Evolutionary conservation across 2,329 filamentous ascomycete species (phyloP), one percentile per base, ranked within the genome.

Genomic region (Capronia americana): DNA sequence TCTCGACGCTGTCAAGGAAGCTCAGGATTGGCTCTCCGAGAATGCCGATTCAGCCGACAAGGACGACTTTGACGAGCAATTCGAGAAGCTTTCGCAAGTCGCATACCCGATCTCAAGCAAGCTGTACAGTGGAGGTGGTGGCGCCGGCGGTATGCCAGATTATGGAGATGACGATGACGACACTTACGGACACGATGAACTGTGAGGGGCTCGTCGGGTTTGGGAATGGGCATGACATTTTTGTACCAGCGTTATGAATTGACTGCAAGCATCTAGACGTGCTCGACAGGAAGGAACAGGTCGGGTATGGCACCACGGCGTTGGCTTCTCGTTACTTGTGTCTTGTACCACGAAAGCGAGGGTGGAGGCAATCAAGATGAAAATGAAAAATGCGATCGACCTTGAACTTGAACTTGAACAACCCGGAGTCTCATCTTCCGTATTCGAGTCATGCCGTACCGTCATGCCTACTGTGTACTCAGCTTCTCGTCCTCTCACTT

Each of bases 101-200:
- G 95, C 95, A 62, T 97, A 98, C 85, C 95, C 95, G 74, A 99
- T 99, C 84, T 99, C 95, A 75, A 96, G 92, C 85, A 99, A 99
- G 89, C 87, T 97, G 77, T 97, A 97, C 86, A 83, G 85, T 74
- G 84, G 86, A 75, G 88, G 87, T 74, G 84, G 86, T 75, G 88
- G 87, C 74, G 89, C 86, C 71, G 89, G 86, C 73, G 88, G 85
- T 70, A 80, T 79, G 77, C 77, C 79, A 60, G 86, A 85, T 76
- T 88, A 84, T 66, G 84, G 85, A 73, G 87, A 84, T 66, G 90
- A 88, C 68, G 87, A 84, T 63, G 85, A 88, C 69, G 85, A 88
- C 69, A 87, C 88, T 70, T 78, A 81, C 72, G 80, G 78, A 66
- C 91, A 93, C 81, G 91, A 93, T 77, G 91, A 94, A 85, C 82